These are phyloP conservation scores for Logfia minima DNA, from an alignment of 129 eudicot genomes.

Conservation along the genomic window DNA sequence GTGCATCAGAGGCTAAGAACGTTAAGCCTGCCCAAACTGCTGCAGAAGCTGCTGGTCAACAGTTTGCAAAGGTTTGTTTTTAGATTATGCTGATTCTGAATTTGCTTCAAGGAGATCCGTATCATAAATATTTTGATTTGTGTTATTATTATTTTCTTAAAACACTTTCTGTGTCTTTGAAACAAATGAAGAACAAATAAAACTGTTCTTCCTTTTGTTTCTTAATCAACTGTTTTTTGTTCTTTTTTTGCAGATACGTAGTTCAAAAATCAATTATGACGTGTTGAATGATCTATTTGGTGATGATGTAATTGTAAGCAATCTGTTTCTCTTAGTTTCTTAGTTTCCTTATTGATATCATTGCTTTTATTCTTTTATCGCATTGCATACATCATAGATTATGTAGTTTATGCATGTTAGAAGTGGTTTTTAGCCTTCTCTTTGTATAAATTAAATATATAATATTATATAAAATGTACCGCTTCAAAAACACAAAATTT, in stretches of 20 bases:
- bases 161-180: neutral
- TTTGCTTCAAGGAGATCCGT: neutral
- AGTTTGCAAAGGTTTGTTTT: slow-evolving; percentile 52
- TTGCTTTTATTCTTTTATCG: neutral
- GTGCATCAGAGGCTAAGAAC: slow-evolving; percentile 66
- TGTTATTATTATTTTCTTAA: neutral
- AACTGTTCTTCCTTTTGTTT: neutral
- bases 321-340: slow-evolving; percentile 8
- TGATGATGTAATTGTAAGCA: slow-evolving; percentile 50
- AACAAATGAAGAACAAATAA: neutral
- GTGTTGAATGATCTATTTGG: slow-evolving; percentile 50
- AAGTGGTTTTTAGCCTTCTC: too few species aligned
- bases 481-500: neutral
- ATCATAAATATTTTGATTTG: neutral
- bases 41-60: slow-evolving; percentile 62
- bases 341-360: neutral
- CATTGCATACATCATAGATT: too few species aligned
- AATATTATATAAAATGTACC: too few species aligned
- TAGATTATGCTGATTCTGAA: neutral
- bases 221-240: neutral
- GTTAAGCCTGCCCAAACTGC: slow-evolving; percentile 63
- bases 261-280: slow-evolving; percentile 64
- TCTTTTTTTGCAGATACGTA: slow-evolving; percentile 46
- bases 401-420: too few species aligned
- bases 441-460: too few species aligned